Conservation (phyloP, 192 early-diverging fungal species). For the Mortierella alpina region DNA sequence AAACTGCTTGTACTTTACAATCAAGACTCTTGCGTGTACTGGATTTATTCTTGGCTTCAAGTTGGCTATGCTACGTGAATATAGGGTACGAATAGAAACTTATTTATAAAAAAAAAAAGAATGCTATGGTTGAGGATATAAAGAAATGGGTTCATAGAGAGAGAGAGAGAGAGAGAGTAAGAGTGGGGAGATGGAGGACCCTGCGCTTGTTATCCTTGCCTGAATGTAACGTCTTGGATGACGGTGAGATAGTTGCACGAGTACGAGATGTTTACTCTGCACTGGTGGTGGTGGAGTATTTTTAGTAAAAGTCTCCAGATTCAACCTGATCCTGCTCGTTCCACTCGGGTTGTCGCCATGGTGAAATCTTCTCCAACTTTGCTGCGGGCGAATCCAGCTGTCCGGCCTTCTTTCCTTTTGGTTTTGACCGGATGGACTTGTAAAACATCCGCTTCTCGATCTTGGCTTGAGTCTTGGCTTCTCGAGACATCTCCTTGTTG, state of each 20-base stretch:
- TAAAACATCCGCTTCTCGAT: slow-evolving; percentile 42
- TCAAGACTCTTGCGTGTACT: background rate
- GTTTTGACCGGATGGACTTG: slow-evolving; percentile 48
- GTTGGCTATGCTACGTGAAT: no score
- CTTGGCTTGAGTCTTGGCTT: slow-evolving; percentile 39
- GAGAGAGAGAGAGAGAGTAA: background rate
- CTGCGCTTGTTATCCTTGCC: no score
- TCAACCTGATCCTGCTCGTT: slow-evolving; percentile 8
- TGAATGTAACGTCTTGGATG: no score
- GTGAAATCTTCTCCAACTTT: slow-evolving; percentile 19
- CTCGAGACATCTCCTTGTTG: slow-evolving; percentile 10
- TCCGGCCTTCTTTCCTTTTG: slow-evolving; percentile 48
- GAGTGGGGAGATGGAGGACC: no score
- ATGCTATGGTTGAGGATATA: background rate
- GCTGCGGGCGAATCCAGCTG: slow-evolving; percentile 25
- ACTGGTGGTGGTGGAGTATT: background rate
- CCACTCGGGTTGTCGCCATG: slow-evolving; percentile 41
- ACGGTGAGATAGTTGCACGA: no score
- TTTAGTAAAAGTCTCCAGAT: slow-evolving; percentile 2
- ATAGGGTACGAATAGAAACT: background rate
- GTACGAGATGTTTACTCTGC: background rate
- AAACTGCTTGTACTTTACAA: background rate
- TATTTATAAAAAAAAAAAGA: background rate
- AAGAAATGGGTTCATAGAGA: background rate
- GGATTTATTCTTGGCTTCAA: no score